These are phyloP conservation scores for Collybiopsis confluens DNA, from an alignment of 768 basidiomycete genomes.

Conservation along the genomic window DNA sequence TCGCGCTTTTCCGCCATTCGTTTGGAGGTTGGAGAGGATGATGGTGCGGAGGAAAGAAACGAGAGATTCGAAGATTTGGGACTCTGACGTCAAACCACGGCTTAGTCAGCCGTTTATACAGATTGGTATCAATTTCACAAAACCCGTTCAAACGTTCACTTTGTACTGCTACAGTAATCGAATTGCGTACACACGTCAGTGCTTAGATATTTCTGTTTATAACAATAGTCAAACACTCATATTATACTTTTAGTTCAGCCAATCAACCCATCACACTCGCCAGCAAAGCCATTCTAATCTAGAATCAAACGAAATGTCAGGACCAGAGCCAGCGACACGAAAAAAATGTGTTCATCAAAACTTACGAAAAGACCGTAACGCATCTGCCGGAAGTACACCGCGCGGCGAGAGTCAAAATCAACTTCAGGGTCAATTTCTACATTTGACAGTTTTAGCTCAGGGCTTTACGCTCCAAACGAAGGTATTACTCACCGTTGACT, in stretches of 20 bases:
- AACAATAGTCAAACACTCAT: too few relatives aligned
- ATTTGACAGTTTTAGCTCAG: conserved; percentile 12
- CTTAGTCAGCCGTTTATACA: neutral
- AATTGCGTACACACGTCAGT: too few relatives aligned
- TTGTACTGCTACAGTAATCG: too few relatives aligned
- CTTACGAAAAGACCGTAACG: conserved; percentile 94
- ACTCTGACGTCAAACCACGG: conserved; percentile 1
- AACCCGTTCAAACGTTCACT: too few relatives aligned
- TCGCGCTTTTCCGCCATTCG: conserved; percentile 53
- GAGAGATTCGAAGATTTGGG: neutral
- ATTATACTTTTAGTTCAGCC: neutral
- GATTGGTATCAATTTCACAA: neutral
- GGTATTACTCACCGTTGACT: conserved; percentile 62
- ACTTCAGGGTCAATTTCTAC: conserved; percentile 98
- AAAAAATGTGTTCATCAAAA: too few relatives aligned
- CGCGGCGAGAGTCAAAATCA: conserved; percentile 90
- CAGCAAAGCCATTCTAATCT: conserved; percentile 82
- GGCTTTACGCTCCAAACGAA: too few relatives aligned
- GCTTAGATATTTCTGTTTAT: too few relatives aligned
- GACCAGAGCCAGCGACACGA: neutral
- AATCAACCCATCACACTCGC: conserved; percentile 49
- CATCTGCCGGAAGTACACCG: conserved; percentile 99
- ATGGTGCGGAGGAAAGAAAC: conserved; percentile 13
- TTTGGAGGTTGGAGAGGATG: conserved; percentile 30
- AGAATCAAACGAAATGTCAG: too few relatives aligned